phyloP scores from a whole-genome alignment of 2,329 filamentous ascomycete genomes.

The Aureobasidium melanogenum region DNA sequence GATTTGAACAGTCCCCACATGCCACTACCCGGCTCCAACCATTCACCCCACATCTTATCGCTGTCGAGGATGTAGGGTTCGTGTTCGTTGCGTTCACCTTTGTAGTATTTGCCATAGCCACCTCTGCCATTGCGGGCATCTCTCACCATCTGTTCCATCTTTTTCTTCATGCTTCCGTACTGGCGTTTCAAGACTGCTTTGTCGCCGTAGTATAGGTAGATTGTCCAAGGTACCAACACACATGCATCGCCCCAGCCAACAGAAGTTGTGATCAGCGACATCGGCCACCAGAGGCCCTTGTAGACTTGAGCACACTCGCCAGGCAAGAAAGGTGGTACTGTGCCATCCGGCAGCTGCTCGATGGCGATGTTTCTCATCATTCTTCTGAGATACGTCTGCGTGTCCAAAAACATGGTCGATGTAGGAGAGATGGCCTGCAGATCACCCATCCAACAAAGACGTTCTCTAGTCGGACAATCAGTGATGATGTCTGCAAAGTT shows the following conservation, averaged over 20 bases:
- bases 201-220: slow-evolving; percentile 8
- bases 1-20: slow-evolving; percentile 10
- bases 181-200: not conserved
- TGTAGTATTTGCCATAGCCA: slow-evolving; percentile 8
- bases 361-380: not conserved
- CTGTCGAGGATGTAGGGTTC: slow-evolving; percentile 4
- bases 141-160: slow-evolving; percentile 1
- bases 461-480: slow-evolving; percentile 3
- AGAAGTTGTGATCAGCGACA: not conserved
- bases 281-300: slow-evolving; percentile 1
- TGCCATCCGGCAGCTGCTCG: slow-evolving; percentile 3
- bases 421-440: slow-evolving; percentile 4
- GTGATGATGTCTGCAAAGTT: slow-evolving; percentile 7
- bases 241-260: slow-evolving; percentile 9
- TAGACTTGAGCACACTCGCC: slow-evolving; percentile 7
- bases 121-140: not conserved
- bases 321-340: slow-evolving; percentile 1
- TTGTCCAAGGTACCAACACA: slow-evolving; percentile 3
- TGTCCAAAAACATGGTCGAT: slow-evolving; percentile 5
- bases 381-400: not conserved
- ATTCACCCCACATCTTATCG: slow-evolving; percentile 7
- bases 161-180: slow-evolving; percentile 3
- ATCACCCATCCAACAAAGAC: slow-evolving; percentile 6
- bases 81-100: not conserved
- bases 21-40: slow-evolving; percentile 2